Percentiles rank a stretch among this genome's conserved stretches.
These are phyloP conservation scores for Boletus mariae DNA, from an alignment of 1,284 basidiomycete genomes.

Conservation along the genomic window DNA sequence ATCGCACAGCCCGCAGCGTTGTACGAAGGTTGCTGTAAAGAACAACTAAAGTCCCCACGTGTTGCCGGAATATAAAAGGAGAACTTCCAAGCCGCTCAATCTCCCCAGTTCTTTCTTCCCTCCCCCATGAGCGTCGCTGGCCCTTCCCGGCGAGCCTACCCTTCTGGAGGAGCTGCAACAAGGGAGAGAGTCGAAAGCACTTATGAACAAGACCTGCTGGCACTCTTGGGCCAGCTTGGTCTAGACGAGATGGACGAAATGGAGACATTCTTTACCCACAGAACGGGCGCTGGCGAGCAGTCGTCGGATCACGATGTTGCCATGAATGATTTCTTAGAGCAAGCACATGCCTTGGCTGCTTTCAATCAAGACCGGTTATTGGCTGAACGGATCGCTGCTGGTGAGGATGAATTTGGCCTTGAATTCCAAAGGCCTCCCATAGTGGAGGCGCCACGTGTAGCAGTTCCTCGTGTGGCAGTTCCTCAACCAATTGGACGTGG, in stretches of 20 bases:
- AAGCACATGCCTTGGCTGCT: constrained; percentile 18
- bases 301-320: constrained; percentile 27
- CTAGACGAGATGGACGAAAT: constrained; percentile 24
- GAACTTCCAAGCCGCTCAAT: neutral
- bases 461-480: neutral
- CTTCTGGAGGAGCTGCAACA: neutral
- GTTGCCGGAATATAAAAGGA: constrained; percentile 2
- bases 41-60: neutral
- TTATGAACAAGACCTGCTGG: constrained; percentile 25
- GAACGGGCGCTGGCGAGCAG: constrained; percentile 4
- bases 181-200: constrained; percentile 18
- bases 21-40: neutral
- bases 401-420: constrained; percentile 5
- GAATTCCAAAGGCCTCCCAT: neutral
- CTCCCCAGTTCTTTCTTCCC: constrained; percentile 6
- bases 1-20: neutral
- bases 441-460: neutral
- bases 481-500: neutral
- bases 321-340: constrained; percentile 26
- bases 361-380: constrained; percentile 23
- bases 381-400: constrained; percentile 21
- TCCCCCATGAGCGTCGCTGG: constrained; percentile 30
- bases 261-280: constrained; percentile 9
- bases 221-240: constrained; percentile 18
- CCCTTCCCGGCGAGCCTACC: constrained; percentile 17